Evolutionary conservation across 805 yeast genomes (phyloP).

Genomic region (Wickerhamomyces queroliae): DNA sequence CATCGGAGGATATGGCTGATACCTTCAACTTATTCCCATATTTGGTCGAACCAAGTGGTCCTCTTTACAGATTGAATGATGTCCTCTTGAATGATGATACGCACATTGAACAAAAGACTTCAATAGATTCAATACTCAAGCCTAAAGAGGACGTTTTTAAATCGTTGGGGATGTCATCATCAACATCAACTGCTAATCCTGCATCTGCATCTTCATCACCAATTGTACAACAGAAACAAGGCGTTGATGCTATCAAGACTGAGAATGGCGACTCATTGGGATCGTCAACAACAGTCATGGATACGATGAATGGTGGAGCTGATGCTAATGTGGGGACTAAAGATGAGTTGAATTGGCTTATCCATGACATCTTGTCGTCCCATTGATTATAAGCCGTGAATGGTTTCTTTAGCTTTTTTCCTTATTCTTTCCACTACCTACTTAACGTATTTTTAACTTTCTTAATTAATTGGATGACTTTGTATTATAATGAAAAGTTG

Average conservation of each 20-base stretch:
- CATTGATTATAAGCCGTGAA: too few relatives aligned
- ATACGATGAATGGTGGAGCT: background rate
- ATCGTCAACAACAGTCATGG: background rate
- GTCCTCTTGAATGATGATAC: constrained; percentile 50
- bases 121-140: constrained; percentile 15
- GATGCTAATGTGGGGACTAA: constrained; percentile 44
- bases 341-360: constrained; percentile 67
- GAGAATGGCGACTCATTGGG: background rate
- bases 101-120: constrained; percentile 18
- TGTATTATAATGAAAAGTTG: background rate
- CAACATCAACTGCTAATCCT: background rate
- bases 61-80: constrained; percentile 43
- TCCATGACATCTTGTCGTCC: constrained; percentile 46
- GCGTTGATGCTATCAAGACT: background rate
- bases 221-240: background rate
- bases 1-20: constrained; percentile 63
- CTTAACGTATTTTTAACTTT: too few relatives aligned
- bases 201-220: background rate
- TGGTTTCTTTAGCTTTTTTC: too few relatives aligned
- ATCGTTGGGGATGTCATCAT: background rate
- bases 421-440: too few relatives aligned
- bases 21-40: constrained; percentile 62
- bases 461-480: background rate
- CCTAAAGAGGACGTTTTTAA: constrained; percentile 7
- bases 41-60: constrained; percentile 62